Base-by-base conservation (phyloP, 495 filamentous ascomycete genomes). In the Penicillium waksmanii region DNA sequence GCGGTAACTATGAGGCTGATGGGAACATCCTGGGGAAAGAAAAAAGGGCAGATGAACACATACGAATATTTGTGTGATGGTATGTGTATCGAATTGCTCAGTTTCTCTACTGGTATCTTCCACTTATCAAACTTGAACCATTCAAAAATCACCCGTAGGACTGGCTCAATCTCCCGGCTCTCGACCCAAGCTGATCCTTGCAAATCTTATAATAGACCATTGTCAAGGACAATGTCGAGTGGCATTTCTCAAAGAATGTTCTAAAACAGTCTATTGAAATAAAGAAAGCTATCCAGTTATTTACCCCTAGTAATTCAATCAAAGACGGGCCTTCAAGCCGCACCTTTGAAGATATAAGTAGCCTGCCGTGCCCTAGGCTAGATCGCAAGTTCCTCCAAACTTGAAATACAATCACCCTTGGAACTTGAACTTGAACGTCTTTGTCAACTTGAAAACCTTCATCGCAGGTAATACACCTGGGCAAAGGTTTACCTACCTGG, bases 171-270 rank as follows among this genome's bases (percentile, higher is more conserved):
- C 21, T 27, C n/a, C 18, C n/a, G 4, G 42, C 42, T 46, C 19
- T 48, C 46, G 21, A 48, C 46, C 46, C 12, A 48, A 48, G 46
- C 19, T 31, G 21, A 48, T 48, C 46, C 46, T 18, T 13, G 46
- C 6, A 23, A 17, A 48, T 48, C 12, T 27, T n/a, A 48, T 27
- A 27, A 23, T n/a, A 27, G 21, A 3, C 42, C 21, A 48, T 48
- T 48, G 46, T 48, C 46, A 48, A 27, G 11, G 18, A 48, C 46
- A 48, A 15, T 48, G 46, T 27, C 42, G 42, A 44, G 42, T 12
- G 8, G 6, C 17, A 5, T 44, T 44, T n/a, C 3, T 19, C 8
- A 9, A 44, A 44, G 42, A 44, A 44, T 13, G n/a, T 44, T 44
- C 5, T 7, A n/a, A 44, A 44, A 44, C 42, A 44, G 17, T 21